Percentiles rank a stretch among this genome's conserved stretches.
Conservation (phyloP, 495 filamentous ascomycete species). For the Tuber brumale region DNA sequence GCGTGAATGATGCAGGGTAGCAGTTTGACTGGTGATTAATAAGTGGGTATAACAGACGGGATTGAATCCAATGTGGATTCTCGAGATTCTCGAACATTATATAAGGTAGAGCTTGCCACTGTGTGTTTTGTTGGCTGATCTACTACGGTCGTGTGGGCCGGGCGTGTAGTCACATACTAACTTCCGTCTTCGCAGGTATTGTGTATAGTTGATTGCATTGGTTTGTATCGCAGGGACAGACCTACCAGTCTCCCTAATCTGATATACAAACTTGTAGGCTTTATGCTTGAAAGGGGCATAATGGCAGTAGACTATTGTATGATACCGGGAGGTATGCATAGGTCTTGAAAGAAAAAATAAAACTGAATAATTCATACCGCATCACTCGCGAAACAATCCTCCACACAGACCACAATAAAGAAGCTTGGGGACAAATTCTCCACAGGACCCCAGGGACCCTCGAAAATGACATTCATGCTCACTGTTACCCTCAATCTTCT, state of each 20-base stretch:
- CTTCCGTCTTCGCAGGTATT: background rate
- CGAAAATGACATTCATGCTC: background rate
- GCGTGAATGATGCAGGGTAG: background rate
- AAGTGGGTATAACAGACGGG: background rate
- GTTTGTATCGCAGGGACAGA: background rate
- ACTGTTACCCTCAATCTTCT: background rate
- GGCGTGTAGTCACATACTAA: background rate
- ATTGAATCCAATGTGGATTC: background rate
- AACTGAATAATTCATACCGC: background rate
- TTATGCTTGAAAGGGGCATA: background rate
- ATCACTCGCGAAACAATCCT: background rate
- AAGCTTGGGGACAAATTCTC: background rate
- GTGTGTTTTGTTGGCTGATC: background rate
- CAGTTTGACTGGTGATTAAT: background rate
- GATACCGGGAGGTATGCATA: rapidly evolving
- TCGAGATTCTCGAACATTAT: background rate
- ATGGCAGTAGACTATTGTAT: background rate
- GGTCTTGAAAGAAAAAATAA: background rate
- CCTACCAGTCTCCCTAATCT: background rate
- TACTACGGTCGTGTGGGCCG: background rate
- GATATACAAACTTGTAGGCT: background rate
- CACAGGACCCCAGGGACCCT: background rate
- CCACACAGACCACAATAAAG: background rate
- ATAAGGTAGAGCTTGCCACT: background rate
- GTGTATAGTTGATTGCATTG: background rate